Evolutionary conservation across 192 early-diverging fungal species (phyloP).

Genomic region (Allomyces arbusculus): DNA sequence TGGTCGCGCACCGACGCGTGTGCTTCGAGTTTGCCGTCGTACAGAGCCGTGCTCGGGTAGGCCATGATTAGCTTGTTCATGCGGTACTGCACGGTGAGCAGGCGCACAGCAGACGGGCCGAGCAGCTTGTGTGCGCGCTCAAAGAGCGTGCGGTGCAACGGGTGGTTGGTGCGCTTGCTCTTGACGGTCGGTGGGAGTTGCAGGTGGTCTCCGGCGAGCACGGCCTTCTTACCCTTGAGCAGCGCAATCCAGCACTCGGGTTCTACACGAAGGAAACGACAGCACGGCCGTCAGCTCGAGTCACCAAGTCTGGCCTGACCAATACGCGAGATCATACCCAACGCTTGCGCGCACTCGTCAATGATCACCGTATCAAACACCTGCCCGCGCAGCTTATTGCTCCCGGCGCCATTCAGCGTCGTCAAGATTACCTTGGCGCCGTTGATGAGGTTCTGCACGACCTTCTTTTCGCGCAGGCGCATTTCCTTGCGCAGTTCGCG

Average conservation of each 20-base stretch:
- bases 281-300: not conserved
- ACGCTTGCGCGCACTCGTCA: constrained; percentile 74
- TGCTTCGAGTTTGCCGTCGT: constrained; percentile 42
- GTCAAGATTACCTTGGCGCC: constrained; percentile 46
- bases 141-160: constrained; percentile 49
- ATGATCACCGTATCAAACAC: constrained; percentile 70
- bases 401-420: constrained; percentile 53
- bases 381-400: constrained; percentile 22
- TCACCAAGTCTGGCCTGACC: not conserved
- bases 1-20: constrained; percentile 39
- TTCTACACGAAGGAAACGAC: constrained; percentile 2
- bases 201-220: constrained; percentile 76
- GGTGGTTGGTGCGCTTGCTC: constrained; percentile 11
- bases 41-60: constrained; percentile 48
- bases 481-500: constrained; percentile 50
- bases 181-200: constrained; percentile 78
- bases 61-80: constrained; percentile 67
- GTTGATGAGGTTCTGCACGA: constrained; percentile 31
- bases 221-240: constrained; percentile 40
- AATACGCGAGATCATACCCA: constrained; percentile 12
- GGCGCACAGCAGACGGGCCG: constrained; percentile 32
- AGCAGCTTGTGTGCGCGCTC: constrained; percentile 45
- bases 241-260: constrained; percentile 82
- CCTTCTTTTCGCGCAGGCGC: constrained; percentile 42
- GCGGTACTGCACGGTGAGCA: constrained; percentile 70